Percentiles rank a stretch among this genome's conserved stretches.
phyloP scores from a whole-genome alignment of 1,139 yeast species.

The Pichia sp. region DNA sequence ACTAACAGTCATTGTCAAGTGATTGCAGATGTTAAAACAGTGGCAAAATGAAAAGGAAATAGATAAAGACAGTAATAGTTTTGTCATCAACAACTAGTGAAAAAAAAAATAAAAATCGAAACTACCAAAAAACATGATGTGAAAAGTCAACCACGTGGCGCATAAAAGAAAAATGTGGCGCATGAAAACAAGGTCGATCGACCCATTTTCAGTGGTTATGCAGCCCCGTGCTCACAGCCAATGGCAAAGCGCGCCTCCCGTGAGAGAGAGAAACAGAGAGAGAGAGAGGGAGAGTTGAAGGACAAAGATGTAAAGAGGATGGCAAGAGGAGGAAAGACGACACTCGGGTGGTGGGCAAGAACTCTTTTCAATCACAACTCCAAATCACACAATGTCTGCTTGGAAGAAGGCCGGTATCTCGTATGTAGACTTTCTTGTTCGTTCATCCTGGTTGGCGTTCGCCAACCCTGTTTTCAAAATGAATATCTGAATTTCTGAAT shows the following conservation, averaged over 20 bases:
- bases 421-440: too few relatives aligned
- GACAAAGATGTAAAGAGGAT: not conserved
- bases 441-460: too few relatives aligned
- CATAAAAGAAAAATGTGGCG: too few relatives aligned
- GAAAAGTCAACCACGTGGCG: not conserved
- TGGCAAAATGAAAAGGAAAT: not conserved
- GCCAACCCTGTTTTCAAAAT: not conserved
- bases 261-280: too few relatives aligned
- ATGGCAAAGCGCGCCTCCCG: constrained; percentile 4
- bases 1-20: constrained; percentile 43
- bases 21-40: not conserved
- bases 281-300: too few relatives aligned
- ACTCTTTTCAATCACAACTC: not conserved
- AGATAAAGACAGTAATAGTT: too few relatives aligned
- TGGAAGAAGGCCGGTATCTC: constrained; percentile 86
- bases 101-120: not conserved
- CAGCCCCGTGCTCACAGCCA: constrained; percentile 12
- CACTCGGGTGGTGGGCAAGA: not conserved
- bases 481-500: not conserved
- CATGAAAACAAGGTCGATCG: too few relatives aligned
- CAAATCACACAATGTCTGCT: constrained; percentile 43
- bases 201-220: constrained; percentile 15
- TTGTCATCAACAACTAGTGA: too few relatives aligned
- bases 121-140: too few relatives aligned
- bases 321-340: not conserved